Evolutionary conservation across 1,284 basidiomycete genomes (phyloP).

Genomic region (Rhodotorula glutinis): DNA sequence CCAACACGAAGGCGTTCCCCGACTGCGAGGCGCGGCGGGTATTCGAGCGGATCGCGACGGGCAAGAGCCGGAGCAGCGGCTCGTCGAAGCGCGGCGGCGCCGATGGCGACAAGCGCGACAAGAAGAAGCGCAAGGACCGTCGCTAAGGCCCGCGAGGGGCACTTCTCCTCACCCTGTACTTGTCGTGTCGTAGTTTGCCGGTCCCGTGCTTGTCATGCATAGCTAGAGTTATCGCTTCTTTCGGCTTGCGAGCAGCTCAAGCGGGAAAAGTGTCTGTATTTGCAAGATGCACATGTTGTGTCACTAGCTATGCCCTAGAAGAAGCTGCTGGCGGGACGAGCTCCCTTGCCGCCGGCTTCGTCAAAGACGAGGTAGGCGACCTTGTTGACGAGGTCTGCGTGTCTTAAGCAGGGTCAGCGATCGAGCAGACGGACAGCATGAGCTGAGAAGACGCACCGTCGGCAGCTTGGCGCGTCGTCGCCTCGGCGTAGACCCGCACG

Average conservation of each 20-base stretch:
- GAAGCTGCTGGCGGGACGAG: slow-evolving; percentile 7
- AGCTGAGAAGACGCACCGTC: slow-evolving; percentile 61
- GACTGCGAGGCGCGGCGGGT: slow-evolving; percentile 72
- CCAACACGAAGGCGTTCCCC: slow-evolving; percentile 56
- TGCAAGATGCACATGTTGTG: no score
- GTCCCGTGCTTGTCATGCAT: no score
- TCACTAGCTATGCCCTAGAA: background rate
- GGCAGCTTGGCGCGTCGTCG: slow-evolving; percentile 66
- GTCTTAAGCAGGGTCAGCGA: no score
- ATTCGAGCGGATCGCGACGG: slow-evolving; percentile 54
- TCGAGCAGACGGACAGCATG: no score
- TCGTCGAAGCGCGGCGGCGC: slow-evolving; percentile 4
- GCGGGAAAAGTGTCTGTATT: no score
- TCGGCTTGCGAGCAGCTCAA: no score
- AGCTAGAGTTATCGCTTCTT: no score
- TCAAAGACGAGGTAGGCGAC: slow-evolving; percentile 34
- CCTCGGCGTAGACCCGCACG: slow-evolving; percentile 96
- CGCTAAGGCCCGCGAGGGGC: background rate
- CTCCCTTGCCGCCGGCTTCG: slow-evolving; percentile 17
- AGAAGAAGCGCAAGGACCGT: slow-evolving; percentile 33
- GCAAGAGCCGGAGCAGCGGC: slow-evolving; percentile 4
- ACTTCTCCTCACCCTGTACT: no score
- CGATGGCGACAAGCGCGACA: slow-evolving; percentile 21
- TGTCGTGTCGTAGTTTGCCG: no score
- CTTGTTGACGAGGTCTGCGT: slow-evolving; percentile 29